Percentiles rank a stretch among this genome's conserved stretches.
Evolutionary conservation across 768 basidiomycete genomes (phyloP).

Genomic region (Pholiota molesta): DNA sequence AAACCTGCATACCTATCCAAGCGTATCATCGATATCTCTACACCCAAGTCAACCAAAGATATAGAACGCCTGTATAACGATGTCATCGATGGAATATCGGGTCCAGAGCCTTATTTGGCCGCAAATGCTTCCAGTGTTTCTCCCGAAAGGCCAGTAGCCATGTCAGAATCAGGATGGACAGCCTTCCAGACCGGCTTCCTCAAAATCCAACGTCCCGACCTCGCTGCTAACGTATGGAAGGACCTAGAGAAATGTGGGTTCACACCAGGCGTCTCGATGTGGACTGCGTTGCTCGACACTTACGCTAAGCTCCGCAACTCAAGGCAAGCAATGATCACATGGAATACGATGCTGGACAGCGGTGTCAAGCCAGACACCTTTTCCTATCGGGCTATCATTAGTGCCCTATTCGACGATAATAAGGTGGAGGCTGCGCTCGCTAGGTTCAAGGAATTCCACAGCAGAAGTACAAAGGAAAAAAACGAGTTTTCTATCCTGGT

Average conservation of each 20-base stretch:
- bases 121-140: conserved; percentile 40
- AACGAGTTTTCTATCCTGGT: conserved; percentile 40
- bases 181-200: conserved; percentile 70
- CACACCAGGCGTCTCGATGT: conserved; percentile 56
- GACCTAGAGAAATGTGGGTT: conserved; percentile 58
- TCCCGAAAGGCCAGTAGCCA: conserved; percentile 32
- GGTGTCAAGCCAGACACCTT: conserved; percentile 61
- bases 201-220: conserved; percentile 51
- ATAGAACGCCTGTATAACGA: conserved; percentile 54
- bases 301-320: conserved; percentile 55
- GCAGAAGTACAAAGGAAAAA: conserved; percentile 30
- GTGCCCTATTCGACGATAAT: conserved; percentile 56
- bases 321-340: conserved; percentile 58
- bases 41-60: conserved; percentile 27
- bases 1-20: conserved; percentile 51
- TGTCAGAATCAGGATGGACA: conserved; percentile 65
- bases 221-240: conserved; percentile 69
- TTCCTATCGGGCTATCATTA: conserved; percentile 72
- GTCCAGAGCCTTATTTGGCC: conserved; percentile 57
- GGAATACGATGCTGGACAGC: conserved; percentile 63
- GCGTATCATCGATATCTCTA: conserved; percentile 51
- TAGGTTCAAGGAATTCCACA: conserved; percentile 55
- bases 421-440: conserved; percentile 53
- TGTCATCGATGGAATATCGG: conserved; percentile 53
- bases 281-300: conserved; percentile 74